Percentiles rank a stretch among this genome's conserved stretches.
These are phyloP conservation scores for Suhomyces guaymorum DNA, from an alignment of 1,139 yeast genomes.

Conservation along the genomic window DNA sequence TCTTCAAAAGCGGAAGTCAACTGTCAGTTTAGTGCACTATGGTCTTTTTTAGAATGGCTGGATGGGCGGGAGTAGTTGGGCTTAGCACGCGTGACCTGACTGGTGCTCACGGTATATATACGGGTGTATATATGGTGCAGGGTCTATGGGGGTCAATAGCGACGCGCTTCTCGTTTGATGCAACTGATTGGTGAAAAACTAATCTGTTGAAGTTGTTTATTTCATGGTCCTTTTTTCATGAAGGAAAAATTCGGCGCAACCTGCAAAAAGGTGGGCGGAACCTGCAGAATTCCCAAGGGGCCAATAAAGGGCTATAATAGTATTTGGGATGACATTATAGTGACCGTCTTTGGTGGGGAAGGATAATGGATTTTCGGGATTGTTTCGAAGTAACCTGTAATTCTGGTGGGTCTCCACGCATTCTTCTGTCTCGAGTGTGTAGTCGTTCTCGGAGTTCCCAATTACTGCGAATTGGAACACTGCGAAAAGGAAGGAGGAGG, in stretches of 20 bases:
- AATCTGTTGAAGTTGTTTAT: slow-evolving; percentile 9
- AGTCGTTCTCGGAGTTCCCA: too few relatives aligned
- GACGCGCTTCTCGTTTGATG: slow-evolving; percentile 11
- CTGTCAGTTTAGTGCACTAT: background rate
- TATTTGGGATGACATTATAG: too few relatives aligned
- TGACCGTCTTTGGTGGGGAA: too few relatives aligned
- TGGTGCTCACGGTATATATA: too few relatives aligned
- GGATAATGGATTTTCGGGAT: background rate
- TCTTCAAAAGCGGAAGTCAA: slow-evolving; percentile 1
- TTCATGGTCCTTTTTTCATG: slow-evolving; percentile 10
- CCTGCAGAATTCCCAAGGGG: too few relatives aligned
- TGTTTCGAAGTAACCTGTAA: too few relatives aligned
- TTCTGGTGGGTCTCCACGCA: too few relatives aligned
- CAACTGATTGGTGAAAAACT: slow-evolving; percentile 10
- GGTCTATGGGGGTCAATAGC: background rate
- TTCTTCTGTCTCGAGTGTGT: too few relatives aligned
- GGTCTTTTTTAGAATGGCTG: background rate
- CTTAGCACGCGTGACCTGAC: too few relatives aligned
- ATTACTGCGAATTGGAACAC: background rate
- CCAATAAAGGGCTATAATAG: too few relatives aligned
- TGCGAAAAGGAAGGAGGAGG: too few relatives aligned
- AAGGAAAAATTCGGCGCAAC: slow-evolving; percentile 8
- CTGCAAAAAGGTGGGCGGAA: slow-evolving; percentile 6
- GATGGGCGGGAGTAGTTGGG: slow-evolving; percentile 1
- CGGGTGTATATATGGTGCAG: slow-evolving; percentile 2